Evolutionary conservation across 2,329 filamentous ascomycete genomes (phyloP).

Genomic region (Daldinia sp.): DNA sequence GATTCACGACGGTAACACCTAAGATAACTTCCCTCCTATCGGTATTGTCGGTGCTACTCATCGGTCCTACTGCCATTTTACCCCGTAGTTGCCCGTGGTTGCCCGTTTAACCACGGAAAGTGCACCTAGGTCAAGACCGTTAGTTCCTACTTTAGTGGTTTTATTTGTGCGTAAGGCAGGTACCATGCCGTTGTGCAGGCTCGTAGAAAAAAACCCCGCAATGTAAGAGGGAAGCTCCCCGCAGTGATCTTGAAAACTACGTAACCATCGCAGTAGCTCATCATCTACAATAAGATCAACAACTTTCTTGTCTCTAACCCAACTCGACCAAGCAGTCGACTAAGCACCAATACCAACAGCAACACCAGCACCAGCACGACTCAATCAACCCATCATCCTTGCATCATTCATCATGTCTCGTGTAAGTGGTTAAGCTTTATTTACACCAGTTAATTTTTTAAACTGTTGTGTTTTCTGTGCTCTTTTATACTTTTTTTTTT

Average conservation of each 20-base stretch:
- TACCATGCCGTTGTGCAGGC: conserved; percentile 7
- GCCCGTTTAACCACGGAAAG: conserved; percentile 31
- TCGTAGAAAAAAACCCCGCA: conserved; percentile 41
- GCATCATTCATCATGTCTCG: conserved; percentile 51
- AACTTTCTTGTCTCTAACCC: conserved; percentile 14
- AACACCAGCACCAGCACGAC: conserved; percentile 9
- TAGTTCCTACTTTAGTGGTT: conserved; percentile 19
- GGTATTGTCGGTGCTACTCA: conserved; percentile 4
- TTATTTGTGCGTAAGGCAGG: conserved; percentile 7
- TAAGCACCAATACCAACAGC: background rate
- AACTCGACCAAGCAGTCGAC: conserved; percentile 18
- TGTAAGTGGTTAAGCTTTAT: conserved; percentile 46
- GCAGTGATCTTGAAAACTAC: conserved; percentile 31
- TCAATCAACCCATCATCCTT: conserved; percentile 17
- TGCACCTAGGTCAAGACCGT: background rate
- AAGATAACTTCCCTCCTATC: conserved; percentile 14
- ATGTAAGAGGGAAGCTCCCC: conserved; percentile 39
- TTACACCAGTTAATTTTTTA: background rate
- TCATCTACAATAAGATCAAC: conserved; percentile 33
- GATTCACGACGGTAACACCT: conserved; percentile 9
- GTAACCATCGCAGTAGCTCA: conserved; percentile 16
- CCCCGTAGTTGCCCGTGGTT: conserved; percentile 2
- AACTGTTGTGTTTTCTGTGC: no score
- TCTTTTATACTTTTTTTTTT: conserved; percentile 7
- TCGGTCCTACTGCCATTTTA: conserved; percentile 36